Evolutionary conservation across 768 basidiomycete genomes (phyloP).

Genomic region (Epithele typhae): DNA sequence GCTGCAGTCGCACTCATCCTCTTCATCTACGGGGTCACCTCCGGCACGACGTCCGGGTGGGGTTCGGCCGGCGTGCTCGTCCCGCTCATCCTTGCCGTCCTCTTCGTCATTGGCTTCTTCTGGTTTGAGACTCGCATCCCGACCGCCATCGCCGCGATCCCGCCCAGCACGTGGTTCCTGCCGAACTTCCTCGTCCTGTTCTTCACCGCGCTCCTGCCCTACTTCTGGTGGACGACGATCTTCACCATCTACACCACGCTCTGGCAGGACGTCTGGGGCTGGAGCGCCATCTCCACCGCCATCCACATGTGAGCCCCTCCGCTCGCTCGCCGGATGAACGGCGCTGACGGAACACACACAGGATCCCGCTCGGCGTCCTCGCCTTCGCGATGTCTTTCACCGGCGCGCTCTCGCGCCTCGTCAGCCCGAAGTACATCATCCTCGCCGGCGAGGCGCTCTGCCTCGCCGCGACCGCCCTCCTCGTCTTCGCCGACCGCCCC

Average conservation of each 20-base stretch:
- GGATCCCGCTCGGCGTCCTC: constrained; percentile 38
- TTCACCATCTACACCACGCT: constrained; percentile 29
- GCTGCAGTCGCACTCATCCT: constrained; percentile 27
- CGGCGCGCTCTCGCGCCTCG: constrained; percentile 32
- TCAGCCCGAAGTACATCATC: constrained; percentile 42
- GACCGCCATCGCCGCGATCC: constrained; percentile 31
- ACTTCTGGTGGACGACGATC: constrained; percentile 36
- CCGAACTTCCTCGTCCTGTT: constrained; percentile 36
- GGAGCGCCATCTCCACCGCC: constrained; percentile 34
- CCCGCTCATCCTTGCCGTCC: constrained; percentile 38
- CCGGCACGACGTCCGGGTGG: constrained; percentile 40
- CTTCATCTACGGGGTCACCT: constrained; percentile 34
- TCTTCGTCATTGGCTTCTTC: constrained; percentile 38
- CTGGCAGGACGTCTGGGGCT: constrained; percentile 34
- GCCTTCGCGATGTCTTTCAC: constrained; percentile 35
- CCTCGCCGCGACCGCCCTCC: constrained; percentile 35
- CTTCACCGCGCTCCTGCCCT: constrained; percentile 32
- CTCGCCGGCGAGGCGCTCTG: constrained; percentile 36
- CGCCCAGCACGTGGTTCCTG: constrained; percentile 34
- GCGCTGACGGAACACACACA: not conserved
- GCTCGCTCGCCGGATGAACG: not conserved
- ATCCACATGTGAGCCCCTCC: constrained; percentile 30
- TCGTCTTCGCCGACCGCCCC: constrained; percentile 37
- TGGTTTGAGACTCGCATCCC: constrained; percentile 36
- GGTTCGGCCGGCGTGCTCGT: constrained; percentile 34